phyloP scores from a whole-genome alignment of 164 flowering plant species.

The Vitis rotundifolia region DNA sequence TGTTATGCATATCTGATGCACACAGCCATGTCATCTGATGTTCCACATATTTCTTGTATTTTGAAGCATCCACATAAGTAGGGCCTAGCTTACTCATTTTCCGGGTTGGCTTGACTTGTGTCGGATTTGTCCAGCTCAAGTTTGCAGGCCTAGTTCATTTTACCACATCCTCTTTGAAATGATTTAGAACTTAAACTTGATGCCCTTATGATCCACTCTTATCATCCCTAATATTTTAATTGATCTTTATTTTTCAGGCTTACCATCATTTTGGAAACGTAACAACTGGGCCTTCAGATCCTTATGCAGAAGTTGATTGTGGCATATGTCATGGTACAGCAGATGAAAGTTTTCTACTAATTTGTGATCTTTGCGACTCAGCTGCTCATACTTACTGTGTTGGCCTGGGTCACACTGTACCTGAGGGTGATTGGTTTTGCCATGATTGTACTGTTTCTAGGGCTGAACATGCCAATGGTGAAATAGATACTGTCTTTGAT shows the following conservation, averaged over 20 bases:
- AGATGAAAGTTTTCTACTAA: conserved; percentile 58
- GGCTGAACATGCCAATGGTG: conserved; percentile 39
- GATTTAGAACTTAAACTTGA: neutral
- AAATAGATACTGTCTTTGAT: conserved; percentile 11
- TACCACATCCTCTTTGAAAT: neutral
- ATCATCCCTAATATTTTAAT: no score
- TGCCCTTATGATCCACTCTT: neutral
- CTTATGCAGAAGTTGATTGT: conserved; percentile 46
- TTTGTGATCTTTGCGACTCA: conserved; percentile 82
- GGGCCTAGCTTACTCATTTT: neutral
- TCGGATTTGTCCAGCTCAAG: neutral
- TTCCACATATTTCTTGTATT: no score
- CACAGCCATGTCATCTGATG: no score
- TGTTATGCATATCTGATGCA: no score
- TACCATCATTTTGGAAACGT: conserved; percentile 43
- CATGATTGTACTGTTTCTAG: conserved; percentile 56
- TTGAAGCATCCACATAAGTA: no score
- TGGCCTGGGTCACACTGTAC: conserved; percentile 72
- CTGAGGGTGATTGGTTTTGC: conserved; percentile 89
- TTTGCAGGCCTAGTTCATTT: neutral
- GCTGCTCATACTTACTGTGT: conserved; percentile 80
- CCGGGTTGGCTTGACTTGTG: neutral
- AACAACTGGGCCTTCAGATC: conserved; percentile 46
- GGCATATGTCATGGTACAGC: conserved; percentile 38
- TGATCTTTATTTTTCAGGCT: conserved; percentile 33